A percentile compares a stretch with the other conserved stretches of the same genome.
Evolutionary conservation across 257 asterid genomes (phyloP).

Genomic region (Solanum pinnatisectum): DNA sequence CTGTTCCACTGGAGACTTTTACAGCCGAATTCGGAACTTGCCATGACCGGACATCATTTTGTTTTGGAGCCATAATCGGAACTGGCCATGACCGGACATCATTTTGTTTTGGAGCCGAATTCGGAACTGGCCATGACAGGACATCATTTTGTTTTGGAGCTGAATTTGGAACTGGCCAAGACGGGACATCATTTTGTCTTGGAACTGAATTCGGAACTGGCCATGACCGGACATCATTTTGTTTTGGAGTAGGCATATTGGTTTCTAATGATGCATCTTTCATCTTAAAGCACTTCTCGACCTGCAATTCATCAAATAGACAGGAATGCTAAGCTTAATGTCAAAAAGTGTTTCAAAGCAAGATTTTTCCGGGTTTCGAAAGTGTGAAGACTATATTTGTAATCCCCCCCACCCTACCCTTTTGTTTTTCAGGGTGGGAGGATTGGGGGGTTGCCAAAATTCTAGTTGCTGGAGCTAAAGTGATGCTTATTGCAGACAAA

Average conservation of each 20-base stretch:
- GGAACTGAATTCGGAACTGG: background rate
- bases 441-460: background rate
- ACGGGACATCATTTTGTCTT: slow-evolving; percentile 11
- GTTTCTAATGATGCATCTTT: slow-evolving; percentile 17
- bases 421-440: background rate
- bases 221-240: slow-evolving; percentile 3
- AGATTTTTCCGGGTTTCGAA: background rate
- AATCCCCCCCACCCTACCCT: background rate
- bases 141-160: slow-evolving; percentile 14
- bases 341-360: background rate
- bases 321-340: background rate
- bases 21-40: slow-evolving; percentile 5
- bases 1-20: slow-evolving; percentile 10
- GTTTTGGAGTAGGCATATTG: slow-evolving; percentile 18
- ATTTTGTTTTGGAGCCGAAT: slow-evolving; percentile 12
- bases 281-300: slow-evolving; percentile 25
- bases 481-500: background rate
- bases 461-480: background rate
- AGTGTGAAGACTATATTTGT: background rate
- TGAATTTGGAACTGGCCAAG: background rate
- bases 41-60: slow-evolving; percentile 11
- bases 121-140: slow-evolving; percentile 5
- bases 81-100: background rate
- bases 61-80: slow-evolving; percentile 5
- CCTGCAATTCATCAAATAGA: slow-evolving; percentile 20